Conservation (phyloP, 345 rosid genomes). For the Salix arbutifolia region DNA sequence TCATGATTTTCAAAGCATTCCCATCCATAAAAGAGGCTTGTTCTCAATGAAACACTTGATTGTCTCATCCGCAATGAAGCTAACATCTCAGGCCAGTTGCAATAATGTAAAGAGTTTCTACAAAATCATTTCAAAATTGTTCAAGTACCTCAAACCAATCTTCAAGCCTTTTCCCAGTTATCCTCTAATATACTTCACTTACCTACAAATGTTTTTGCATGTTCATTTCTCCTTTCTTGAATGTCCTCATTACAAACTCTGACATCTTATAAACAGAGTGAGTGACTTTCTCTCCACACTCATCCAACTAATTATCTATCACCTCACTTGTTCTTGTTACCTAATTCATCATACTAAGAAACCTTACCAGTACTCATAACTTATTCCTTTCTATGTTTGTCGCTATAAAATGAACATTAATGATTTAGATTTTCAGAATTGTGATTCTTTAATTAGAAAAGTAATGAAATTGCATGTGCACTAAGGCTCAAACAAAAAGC, state of each 20-base stretch:
- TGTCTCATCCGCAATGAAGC: background rate
- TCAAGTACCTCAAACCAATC: background rate
- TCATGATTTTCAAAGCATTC: background rate
- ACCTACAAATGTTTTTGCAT: background rate
- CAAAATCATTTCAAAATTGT: background rate
- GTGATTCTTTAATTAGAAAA: background rate
- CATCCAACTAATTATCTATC: background rate
- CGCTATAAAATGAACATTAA: background rate
- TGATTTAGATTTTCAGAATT: background rate
- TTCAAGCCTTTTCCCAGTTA: background rate
- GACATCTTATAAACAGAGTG: background rate
- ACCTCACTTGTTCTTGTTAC: background rate
- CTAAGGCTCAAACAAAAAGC: background rate
- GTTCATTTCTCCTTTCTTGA: background rate
- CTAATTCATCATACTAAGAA: background rate
- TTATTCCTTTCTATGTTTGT: background rate
- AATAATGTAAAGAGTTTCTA: background rate
- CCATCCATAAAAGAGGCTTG: background rate
- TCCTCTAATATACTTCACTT: background rate
- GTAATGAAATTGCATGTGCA: slow-evolving; percentile 1
- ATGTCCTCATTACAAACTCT: background rate
- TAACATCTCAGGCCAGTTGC: background rate
- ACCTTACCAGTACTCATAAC: background rate
- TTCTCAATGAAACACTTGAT: background rate
- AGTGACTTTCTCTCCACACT: background rate